Evolutionary conservation across 2,329 filamentous ascomycete genomes (phyloP).

Genomic region (Shiraia sp.): DNA sequence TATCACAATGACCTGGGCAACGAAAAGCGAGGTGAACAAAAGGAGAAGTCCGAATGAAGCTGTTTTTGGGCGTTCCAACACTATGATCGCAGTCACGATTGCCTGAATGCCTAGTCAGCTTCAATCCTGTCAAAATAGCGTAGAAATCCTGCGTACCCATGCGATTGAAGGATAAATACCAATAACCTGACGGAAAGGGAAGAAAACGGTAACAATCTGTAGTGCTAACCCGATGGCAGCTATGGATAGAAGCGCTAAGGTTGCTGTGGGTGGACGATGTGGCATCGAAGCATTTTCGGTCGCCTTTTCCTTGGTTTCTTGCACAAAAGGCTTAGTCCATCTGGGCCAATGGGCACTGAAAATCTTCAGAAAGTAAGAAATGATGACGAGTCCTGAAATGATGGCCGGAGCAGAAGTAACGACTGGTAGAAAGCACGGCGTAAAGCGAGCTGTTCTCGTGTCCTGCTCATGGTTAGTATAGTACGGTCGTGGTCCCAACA

Average conservation of each 20-base stretch:
- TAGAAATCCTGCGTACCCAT: constrained; percentile 31
- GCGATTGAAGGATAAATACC: constrained; percentile 34
- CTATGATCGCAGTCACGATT: constrained; percentile 40
- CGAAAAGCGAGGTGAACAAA: constrained; percentile 38
- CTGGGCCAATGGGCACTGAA: constrained; percentile 45
- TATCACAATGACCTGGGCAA: constrained; percentile 41
- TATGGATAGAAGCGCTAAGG: constrained; percentile 29
- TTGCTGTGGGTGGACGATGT: constrained; percentile 31
- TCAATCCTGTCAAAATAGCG: not conserved
- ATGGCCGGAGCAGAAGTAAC: constrained; percentile 44
- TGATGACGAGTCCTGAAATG: constrained; percentile 42
- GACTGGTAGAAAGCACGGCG: constrained; percentile 47
- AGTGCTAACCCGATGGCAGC: constrained; percentile 29
- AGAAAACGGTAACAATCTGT: constrained; percentile 30
- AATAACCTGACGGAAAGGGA: constrained; percentile 17
- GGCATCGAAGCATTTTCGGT: constrained; percentile 35
- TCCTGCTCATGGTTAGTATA: constrained; percentile 33
- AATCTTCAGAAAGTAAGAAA: constrained; percentile 40
- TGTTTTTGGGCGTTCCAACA: constrained; percentile 46
- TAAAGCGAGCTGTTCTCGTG: constrained; percentile 42
- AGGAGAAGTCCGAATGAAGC: constrained; percentile 48
- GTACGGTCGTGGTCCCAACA: not conserved
- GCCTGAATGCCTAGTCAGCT: constrained; percentile 36
- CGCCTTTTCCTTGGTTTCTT: constrained; percentile 32
- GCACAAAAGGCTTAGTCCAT: constrained; percentile 59